phyloP scores from a whole-genome alignment of 176 grass and related monocot species.

The Lolium perenne region DNA sequence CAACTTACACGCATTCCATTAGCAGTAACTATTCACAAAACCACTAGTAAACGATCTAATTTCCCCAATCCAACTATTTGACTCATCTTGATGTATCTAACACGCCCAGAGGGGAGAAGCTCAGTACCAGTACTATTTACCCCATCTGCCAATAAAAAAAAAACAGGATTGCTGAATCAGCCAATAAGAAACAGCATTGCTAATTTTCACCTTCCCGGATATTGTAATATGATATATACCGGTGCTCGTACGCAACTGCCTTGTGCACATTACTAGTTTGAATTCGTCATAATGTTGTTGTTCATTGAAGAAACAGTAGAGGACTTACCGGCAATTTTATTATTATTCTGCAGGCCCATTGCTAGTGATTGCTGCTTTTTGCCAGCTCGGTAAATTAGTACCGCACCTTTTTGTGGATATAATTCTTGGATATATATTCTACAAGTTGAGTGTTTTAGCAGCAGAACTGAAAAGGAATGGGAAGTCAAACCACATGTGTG shows the following conservation, averaged over 20 bases:
- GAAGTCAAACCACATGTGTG: conserved; percentile 16
- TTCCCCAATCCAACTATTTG: not conserved
- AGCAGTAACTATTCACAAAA: not conserved
- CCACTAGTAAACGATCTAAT: not conserved
- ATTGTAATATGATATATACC: not conserved
- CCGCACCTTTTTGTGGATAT: conserved; percentile 33
- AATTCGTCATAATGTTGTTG: not conserved
- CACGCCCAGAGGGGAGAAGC: not conserved
- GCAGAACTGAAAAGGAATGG: conserved; percentile 27
- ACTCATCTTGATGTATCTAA: conserved; percentile 3
- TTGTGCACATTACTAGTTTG: not conserved
- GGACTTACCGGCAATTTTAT: not conserved
- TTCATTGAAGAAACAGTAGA: not conserved
- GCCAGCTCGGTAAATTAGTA: not conserved
- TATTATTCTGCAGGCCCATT: conserved; percentile 21
- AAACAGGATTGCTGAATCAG: too few species aligned
- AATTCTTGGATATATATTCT: conserved; percentile 29
- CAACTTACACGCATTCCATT: not conserved
- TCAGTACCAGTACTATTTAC: not conserved
- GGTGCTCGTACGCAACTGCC: not conserved
- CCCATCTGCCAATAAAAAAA: not conserved
- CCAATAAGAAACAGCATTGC: not conserved
- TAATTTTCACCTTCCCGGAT: not conserved
- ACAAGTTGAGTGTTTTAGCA: conserved; percentile 34
- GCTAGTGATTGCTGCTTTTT: conserved; percentile 25